Percentiles rank a stretch among this genome's conserved stretches.
These are phyloP conservation scores for Mucor saturninus DNA, from an alignment of 371 early-diverging fungal genomes.

Conservation along the genomic window DNA sequence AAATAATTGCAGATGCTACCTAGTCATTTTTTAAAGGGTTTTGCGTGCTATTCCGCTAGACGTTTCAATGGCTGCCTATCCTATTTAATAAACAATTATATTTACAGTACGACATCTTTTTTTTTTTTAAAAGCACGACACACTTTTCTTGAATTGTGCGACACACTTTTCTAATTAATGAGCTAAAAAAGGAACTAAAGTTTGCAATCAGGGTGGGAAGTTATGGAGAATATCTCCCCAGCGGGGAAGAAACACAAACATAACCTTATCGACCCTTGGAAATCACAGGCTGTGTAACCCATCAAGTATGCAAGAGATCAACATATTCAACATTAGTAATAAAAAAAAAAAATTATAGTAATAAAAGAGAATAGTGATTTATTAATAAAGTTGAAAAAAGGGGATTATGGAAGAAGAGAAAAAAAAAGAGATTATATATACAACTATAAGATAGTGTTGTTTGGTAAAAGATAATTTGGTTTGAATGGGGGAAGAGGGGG, in stretches of 20 bases:
- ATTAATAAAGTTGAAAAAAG: background rate
- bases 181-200: background rate
- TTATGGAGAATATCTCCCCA: no score
- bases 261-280: slow-evolving; percentile 16
- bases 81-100: background rate
- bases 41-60: background rate
- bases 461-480: slow-evolving; percentile 11
- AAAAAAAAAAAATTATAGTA: background rate
- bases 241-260: background rate
- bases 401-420: no score
- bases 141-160: no score
- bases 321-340: no score
- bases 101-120: no score
- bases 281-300: background rate
- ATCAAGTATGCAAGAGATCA: no score
- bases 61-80: slow-evolving; percentile 17
- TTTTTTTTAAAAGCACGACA: background rate
- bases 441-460: slow-evolving; percentile 6
- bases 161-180: background rate
- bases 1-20: slow-evolving; percentile 21
- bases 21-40: slow-evolving; percentile 5
- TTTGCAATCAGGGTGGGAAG: background rate
- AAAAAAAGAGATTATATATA: slow-evolving; percentile 11
- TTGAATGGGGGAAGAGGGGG: background rate
- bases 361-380: background rate